Percentiles rank a stretch among this genome's conserved stretches.
Conservation (phyloP, 2,329 filamentous ascomycete genomes). For the Scolecobasidium constrictum region DNA sequence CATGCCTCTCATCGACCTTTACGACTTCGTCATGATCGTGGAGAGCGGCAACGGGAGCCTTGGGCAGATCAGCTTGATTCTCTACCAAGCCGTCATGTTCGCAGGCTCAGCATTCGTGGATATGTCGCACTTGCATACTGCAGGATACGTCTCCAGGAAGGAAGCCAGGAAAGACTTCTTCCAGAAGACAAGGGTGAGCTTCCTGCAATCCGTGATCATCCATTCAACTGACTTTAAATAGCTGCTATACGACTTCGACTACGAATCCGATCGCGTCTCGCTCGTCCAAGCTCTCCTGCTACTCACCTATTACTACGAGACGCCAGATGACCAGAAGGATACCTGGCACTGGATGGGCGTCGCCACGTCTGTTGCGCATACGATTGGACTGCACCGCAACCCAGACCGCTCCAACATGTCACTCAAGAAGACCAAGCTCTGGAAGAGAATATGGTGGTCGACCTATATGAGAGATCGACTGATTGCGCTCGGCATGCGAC, state of each 20-base stretch:
- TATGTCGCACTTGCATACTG: slow-evolving; percentile 61
- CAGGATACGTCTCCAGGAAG: slow-evolving; percentile 69
- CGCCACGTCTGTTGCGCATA: slow-evolving; percentile 83
- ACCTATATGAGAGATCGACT: slow-evolving; percentile 91
- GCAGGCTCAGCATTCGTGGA: slow-evolving; percentile 82
- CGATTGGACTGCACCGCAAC: slow-evolving; percentile 84
- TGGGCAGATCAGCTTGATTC: slow-evolving; percentile 67
- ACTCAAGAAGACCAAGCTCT: slow-evolving; percentile 62
- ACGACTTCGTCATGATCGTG: slow-evolving; percentile 50
- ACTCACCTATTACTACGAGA: slow-evolving; percentile 98
- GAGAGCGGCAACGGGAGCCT: slow-evolving; percentile 56
- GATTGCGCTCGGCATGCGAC: slow-evolving; percentile 85
- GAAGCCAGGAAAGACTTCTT: slow-evolving; percentile 82
- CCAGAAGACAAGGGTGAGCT: slow-evolving; percentile 68
- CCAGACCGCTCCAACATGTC: slow-evolving; percentile 70
- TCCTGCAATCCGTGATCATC: not conserved
- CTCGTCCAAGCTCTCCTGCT: slow-evolving; percentile 80
- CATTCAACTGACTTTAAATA: slow-evolving; percentile 21
- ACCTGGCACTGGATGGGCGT: slow-evolving; percentile 99
- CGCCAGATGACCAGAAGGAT: slow-evolving; percentile 91
- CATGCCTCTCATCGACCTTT: slow-evolving; percentile 72
- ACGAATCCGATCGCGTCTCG: slow-evolving; percentile 79
- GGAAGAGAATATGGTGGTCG: slow-evolving; percentile 97
- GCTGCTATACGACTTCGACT: slow-evolving; percentile 91
- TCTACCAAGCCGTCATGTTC: slow-evolving; percentile 95